phyloP scores from a whole-genome alignment of 306 rosid genomes.

The Oemleria cerasiformis region DNA sequence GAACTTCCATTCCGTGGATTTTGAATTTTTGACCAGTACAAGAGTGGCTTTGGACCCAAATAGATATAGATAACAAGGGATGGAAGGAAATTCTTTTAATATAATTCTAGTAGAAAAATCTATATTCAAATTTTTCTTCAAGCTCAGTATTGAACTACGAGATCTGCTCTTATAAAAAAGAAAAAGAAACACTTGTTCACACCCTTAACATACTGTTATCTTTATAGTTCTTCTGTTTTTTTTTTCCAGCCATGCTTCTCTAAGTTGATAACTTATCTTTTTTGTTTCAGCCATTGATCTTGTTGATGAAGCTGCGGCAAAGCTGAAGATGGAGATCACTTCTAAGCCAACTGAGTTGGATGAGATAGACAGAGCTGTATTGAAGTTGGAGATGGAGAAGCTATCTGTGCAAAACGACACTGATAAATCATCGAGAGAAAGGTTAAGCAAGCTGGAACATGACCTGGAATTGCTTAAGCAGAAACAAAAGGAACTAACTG shows the following conservation, averaged over 20 bases:
- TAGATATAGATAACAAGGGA: background rate
- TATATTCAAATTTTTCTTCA: background rate
- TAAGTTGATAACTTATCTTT: constrained; percentile 18
- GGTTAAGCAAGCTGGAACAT: constrained; percentile 76
- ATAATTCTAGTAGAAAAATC: background rate
- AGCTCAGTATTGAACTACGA: background rate
- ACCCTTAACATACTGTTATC: background rate
- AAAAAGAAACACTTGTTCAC: background rate
- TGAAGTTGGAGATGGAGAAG: constrained; percentile 97
- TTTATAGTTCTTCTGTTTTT: background rate
- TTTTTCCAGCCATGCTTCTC: background rate
- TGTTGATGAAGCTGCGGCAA: constrained; percentile 98
- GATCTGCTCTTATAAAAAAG: background rate
- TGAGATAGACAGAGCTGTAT: constrained; percentile 79
- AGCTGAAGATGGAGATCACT: constrained; percentile 94
- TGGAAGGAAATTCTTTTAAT: background rate
- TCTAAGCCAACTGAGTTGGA: constrained; percentile 96
- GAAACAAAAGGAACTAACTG: constrained; percentile 72
- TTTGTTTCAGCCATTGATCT: constrained; percentile 84
- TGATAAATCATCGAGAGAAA: constrained; percentile 90
- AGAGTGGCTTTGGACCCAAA: background rate
- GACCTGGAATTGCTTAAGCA: constrained; percentile 72
- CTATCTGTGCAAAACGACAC: constrained; percentile 85
- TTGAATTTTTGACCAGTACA: background rate
- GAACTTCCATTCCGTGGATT: background rate